phyloP scores from a whole-genome alignment of 768 basidiomycete species.

The Amanita muscaria region DNA sequence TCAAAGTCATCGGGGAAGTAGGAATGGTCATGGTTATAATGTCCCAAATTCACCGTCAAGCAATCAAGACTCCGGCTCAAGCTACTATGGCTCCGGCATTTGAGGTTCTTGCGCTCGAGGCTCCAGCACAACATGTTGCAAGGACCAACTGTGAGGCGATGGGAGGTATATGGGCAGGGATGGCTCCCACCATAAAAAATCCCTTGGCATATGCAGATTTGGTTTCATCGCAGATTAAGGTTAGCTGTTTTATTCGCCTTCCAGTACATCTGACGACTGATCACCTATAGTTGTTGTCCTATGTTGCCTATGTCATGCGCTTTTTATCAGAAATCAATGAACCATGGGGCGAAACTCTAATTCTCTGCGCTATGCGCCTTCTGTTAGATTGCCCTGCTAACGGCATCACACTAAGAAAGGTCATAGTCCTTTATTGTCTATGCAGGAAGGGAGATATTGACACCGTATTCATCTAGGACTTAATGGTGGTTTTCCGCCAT shows the following conservation, averaged over 20 bases:
- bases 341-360: slow-evolving; percentile 71
- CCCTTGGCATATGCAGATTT: slow-evolving; percentile 70
- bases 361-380: slow-evolving; percentile 74
- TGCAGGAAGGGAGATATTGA: neutral
- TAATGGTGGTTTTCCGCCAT: slow-evolving; percentile 89
- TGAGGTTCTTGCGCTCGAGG: slow-evolving; percentile 67
- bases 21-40: slow-evolving; percentile 87
- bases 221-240: slow-evolving; percentile 87
- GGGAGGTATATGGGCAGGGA: slow-evolving; percentile 77
- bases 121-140: slow-evolving; percentile 72
- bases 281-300: slow-evolving; percentile 77
- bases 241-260: slow-evolving; percentile 30
- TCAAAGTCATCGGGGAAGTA: slow-evolving; percentile 92
- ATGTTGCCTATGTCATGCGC: slow-evolving; percentile 83
- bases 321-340: slow-evolving; percentile 50
- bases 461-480: slow-evolving; percentile 46
- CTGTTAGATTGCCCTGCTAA: slow-evolving; percentile 90
- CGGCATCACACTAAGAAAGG: slow-evolving; percentile 75
- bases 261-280: too few relatives aligned
- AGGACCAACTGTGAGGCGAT: slow-evolving; percentile 74
- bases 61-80: slow-evolving; percentile 59
- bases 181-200: slow-evolving; percentile 71
- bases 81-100: slow-evolving; percentile 72
- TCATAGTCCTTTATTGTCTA: slow-evolving; percentile 17
- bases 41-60: slow-evolving; percentile 67